Evolutionary conservation across 2,329 filamentous ascomycete species (phyloP).

Genomic region (Xylariaceae sp.): DNA sequence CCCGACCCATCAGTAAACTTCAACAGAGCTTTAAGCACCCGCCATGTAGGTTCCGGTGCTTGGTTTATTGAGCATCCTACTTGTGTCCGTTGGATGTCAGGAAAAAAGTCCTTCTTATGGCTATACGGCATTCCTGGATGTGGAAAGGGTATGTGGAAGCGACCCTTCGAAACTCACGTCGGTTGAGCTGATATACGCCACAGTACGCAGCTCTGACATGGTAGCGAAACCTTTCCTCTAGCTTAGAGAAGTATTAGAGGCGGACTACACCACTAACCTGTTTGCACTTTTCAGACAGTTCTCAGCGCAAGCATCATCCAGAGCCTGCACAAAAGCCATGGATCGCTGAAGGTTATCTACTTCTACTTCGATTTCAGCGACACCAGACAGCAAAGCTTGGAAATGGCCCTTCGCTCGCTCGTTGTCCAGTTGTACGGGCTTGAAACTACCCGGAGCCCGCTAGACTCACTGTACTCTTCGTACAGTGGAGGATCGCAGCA

Average conservation of each 20-base stretch:
- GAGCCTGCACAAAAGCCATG: constrained; percentile 13
- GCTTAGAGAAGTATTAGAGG: no score
- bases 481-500: neutral
- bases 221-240: no score
- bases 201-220: no score
- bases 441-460: constrained; percentile 8
- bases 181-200: no score
- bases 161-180: no score
- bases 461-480: constrained; percentile 17
- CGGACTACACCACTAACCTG: no score
- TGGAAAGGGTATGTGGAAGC: constrained; percentile 32
- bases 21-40: constrained; percentile 28
- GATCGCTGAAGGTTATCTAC: constrained; percentile 18
- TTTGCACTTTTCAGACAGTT: constrained; percentile 30
- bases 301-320: constrained; percentile 36
- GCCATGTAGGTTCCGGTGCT: constrained; percentile 29
- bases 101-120: constrained; percentile 32
- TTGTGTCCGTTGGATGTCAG: constrained; percentile 31
- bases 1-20: constrained; percentile 33
- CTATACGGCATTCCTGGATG: constrained; percentile 38
- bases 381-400: constrained; percentile 30
- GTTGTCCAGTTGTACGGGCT: constrained; percentile 30
- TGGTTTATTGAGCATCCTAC: constrained; percentile 32
- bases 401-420: constrained; percentile 35
- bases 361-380: constrained; percentile 40